These are phyloP conservation scores for Metschnikowia kunwiensis DNA, from an alignment of 805 yeast genomes.

Conservation along the genomic window DNA sequence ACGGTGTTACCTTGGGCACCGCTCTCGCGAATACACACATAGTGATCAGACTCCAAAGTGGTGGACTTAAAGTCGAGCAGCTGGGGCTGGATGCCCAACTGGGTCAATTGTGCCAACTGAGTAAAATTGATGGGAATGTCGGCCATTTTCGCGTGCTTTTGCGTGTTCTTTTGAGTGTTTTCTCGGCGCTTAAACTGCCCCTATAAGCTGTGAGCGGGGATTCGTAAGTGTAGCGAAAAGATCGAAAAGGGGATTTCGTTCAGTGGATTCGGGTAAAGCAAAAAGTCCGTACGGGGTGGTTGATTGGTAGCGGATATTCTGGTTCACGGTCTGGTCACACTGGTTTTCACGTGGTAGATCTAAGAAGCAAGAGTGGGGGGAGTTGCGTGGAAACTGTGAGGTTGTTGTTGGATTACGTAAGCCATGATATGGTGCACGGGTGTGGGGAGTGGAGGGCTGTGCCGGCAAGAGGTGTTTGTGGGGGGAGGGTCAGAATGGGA, in stretches of 20 bases:
- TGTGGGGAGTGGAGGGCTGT: no score
- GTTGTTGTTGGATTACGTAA: constrained; percentile 17
- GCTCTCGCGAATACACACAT: constrained; percentile 76
- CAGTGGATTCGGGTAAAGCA: no score
- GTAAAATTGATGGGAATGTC: constrained; percentile 97
- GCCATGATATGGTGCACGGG: constrained; percentile 5
- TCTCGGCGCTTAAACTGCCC: no score
- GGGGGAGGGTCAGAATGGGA: no score
- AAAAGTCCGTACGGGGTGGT: constrained; percentile 3
- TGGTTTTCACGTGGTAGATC: no score
- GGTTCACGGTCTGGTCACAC: no score
- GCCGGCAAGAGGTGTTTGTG: no score
- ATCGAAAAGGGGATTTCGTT: no score
- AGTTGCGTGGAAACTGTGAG: constrained; percentile 5
- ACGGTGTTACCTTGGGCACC: constrained; percentile 74
- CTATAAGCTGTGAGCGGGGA: no score
- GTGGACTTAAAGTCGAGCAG: constrained; percentile 91
- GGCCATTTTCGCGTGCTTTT: constrained; percentile 13
- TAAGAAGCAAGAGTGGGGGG: constrained; percentile 8
- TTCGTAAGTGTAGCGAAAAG: no score
- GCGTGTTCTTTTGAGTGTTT: no score
- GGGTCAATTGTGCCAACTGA: constrained; percentile 85
- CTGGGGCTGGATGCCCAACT: constrained; percentile 79
- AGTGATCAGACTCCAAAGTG: constrained; percentile 89
- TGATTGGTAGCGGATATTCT: no score